Evolutionary conservation across 139 green algal species (phyloP).

Genomic region (Picochlorum sp.): DNA sequence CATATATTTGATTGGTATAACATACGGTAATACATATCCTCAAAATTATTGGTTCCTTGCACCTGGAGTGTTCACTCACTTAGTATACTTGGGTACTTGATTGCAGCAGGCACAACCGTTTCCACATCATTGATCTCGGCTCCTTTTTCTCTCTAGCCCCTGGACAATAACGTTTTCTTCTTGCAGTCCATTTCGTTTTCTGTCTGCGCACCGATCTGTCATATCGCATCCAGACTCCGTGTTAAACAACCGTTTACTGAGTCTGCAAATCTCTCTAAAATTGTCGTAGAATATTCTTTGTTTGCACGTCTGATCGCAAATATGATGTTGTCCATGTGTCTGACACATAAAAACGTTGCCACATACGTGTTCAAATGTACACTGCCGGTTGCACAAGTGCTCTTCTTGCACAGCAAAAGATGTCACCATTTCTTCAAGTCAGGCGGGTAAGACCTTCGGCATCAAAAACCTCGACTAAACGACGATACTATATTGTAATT

Average conservation of each 20-base stretch:
- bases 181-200: not conserved
- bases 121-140: not conserved
- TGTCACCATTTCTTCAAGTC: no score
- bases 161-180: not conserved
- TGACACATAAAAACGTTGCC: not conserved
- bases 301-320: conserved; percentile 4
- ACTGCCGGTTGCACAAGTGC: not conserved
- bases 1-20: no score
- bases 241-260: conserved; percentile 3
- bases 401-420: no score
- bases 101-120: not conserved
- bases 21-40: no score
- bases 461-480: no score
- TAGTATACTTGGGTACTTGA: not conserved
- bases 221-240: not conserved
- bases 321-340: not conserved
- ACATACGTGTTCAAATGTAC: not conserved
- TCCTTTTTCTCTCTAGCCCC: no score
- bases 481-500: no score
- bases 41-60: no score
- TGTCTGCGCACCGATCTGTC: not conserved
- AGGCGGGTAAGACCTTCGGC: no score
- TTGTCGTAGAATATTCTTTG: not conserved
- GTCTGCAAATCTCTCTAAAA: not conserved
- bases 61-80: not conserved